These are phyloP conservation scores for Hygrophila difformis DNA, from an alignment of 257 asterid species.

Conservation along the genomic window DNA sequence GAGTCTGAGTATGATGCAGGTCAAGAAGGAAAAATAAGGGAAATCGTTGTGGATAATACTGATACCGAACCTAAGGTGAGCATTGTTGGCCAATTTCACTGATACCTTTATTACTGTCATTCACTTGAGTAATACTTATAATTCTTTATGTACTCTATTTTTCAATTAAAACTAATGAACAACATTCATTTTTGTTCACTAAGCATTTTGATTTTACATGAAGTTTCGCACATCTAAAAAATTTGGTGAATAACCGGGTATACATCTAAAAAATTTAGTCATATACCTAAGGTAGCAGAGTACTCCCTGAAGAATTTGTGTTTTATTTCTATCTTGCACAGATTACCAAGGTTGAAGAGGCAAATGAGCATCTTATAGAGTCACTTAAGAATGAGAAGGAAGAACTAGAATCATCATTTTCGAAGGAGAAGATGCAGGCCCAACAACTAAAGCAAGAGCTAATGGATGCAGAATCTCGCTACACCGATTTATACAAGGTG, in stretches of 20 bases:
- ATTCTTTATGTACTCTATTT: too few species aligned
- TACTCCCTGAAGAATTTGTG: conserved; percentile 14
- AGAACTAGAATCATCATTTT: conserved; percentile 60
- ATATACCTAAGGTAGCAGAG: conserved; percentile 9
- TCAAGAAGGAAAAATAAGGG: conserved; percentile 77
- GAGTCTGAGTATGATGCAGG: conserved; percentile 74
- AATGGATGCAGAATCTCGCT: conserved; percentile 62
- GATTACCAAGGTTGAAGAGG: conserved; percentile 54
- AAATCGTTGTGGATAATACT: conserved; percentile 45
- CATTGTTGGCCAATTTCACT: conserved; percentile 7
- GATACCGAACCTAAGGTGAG: conserved; percentile 60
- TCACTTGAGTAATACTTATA: too few species aligned
- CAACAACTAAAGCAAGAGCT: conserved; percentile 64
- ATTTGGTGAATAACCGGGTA: too few species aligned
- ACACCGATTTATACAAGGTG: conserved; percentile 79
- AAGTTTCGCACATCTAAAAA: too few species aligned
- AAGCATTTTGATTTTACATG: too few species aligned
- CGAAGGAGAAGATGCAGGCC: conserved; percentile 62
- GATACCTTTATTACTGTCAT: conserved; percentile 1
- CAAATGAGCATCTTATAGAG: conserved; percentile 41
- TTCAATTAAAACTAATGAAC: too few species aligned
- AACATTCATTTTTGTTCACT: too few species aligned
- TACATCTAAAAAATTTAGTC: not conserved
- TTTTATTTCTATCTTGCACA: conserved; percentile 22
- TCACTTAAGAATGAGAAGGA: conserved; percentile 62